Evolutionary conservation across 768 basidiomycete genomes (phyloP).

Genomic region (Nevesoporus exiguus): DNA sequence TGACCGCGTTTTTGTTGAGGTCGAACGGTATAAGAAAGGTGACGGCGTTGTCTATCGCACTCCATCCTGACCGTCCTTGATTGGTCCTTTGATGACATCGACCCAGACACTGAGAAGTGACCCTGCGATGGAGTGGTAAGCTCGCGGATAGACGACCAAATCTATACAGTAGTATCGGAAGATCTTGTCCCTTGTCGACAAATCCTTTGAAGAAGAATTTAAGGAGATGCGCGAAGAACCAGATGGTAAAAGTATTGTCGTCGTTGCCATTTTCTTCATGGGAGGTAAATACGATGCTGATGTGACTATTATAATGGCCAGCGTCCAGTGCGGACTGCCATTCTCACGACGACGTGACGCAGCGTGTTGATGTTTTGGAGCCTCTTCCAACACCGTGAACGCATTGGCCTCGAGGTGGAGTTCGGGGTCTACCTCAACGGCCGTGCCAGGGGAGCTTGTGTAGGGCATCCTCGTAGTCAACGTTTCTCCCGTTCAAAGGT

Average conservation of each 20-base stretch:
- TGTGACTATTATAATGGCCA: too few relatives aligned
- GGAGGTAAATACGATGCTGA: too few relatives aligned
- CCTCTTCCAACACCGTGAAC: conserved; percentile 47
- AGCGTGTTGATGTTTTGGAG: conserved; percentile 53
- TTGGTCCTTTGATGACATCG: conserved; percentile 43
- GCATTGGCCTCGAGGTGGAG: conserved; percentile 64
- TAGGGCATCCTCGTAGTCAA: conserved; percentile 11
- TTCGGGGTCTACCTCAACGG: too few relatives aligned
- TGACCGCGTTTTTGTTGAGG: too few relatives aligned
- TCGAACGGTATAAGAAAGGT: too few relatives aligned
- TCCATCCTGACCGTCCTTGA: conserved; percentile 38
- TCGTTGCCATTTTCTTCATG: too few relatives aligned
- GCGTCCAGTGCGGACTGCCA: too few relatives aligned
- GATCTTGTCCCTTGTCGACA: conserved; percentile 82
- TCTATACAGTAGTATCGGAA: conserved; percentile 79
- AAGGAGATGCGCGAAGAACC: conserved; percentile 66
- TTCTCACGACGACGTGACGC: conserved; percentile 54
- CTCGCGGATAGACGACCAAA: conserved; percentile 62
- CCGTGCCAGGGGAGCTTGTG: conserved; percentile 60
- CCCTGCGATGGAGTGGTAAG: conserved; percentile 66
- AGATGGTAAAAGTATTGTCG: conserved; percentile 64
- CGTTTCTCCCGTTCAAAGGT: too few relatives aligned
- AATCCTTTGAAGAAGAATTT: conserved; percentile 76
- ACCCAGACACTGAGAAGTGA: conserved; percentile 76
- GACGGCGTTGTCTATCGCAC: conserved; percentile 37